These are phyloP conservation scores for Petunia secreta DNA, from an alignment of 257 asterid species.

Conservation along the genomic window DNA sequence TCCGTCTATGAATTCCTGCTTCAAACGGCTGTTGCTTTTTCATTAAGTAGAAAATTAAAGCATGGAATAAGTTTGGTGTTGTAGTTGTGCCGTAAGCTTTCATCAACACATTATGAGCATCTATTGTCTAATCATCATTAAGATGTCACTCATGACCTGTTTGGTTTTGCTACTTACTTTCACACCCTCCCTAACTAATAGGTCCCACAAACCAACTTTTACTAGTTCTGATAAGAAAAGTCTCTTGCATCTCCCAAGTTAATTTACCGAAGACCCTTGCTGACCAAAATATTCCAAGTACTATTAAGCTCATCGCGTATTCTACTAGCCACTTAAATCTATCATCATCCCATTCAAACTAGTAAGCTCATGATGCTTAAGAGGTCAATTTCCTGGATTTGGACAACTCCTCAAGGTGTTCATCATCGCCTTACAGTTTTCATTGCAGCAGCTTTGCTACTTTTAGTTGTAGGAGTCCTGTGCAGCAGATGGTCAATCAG, in stretches of 20 bases:
- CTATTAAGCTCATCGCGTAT: too few species aligned
- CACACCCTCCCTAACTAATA: background rate
- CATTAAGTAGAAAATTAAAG: background rate
- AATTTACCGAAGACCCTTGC: background rate
- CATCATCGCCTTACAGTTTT: background rate
- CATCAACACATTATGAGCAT: background rate
- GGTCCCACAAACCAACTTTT: background rate
- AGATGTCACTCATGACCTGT: constrained; percentile 15
- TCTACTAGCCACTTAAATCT: too few species aligned
- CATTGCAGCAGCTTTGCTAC: constrained; percentile 1
- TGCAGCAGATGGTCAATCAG: background rate
- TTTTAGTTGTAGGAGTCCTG: background rate
- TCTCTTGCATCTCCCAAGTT: background rate
- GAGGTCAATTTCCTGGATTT: constrained; percentile 10
- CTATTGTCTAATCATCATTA: constrained; percentile 9
- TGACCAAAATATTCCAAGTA: too few species aligned
- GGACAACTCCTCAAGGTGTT: background rate
- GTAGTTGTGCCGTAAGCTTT: background rate
- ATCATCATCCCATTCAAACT: too few species aligned
- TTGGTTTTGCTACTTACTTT: background rate
- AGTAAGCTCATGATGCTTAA: background rate
- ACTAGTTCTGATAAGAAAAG: background rate
- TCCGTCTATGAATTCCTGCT: too few species aligned
- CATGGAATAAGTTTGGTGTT: background rate
- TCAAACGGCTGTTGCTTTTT: background rate